phyloP scores from a whole-genome alignment of 2,329 filamentous ascomycete genomes.

The Thelonectria blattea region DNA sequence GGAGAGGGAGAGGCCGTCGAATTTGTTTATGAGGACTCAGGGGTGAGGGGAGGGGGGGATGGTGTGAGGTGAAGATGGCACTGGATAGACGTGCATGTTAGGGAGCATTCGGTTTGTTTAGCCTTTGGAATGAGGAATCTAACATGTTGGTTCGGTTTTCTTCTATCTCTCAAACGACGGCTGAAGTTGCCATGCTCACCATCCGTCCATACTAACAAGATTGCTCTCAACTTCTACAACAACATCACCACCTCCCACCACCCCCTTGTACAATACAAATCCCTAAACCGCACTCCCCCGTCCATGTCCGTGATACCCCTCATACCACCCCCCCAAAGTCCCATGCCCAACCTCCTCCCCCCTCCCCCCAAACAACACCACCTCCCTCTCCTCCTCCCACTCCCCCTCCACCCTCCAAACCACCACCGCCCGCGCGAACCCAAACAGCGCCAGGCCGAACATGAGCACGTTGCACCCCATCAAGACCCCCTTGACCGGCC shows the following conservation, averaged over 20 bases:
- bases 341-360: slow-evolving; percentile 24
- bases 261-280: too few species aligned
- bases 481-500: slow-evolving; percentile 34
- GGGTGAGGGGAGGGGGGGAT: too few species aligned
- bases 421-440: slow-evolving; percentile 38
- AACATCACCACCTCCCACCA: too few species aligned
- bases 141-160: too few species aligned
- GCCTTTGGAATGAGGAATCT: too few species aligned
- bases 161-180: too few species aligned
- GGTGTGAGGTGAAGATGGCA: too few species aligned
- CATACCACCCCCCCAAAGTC: slow-evolving; percentile 23
- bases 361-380: background rate
- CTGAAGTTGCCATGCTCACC: too few species aligned
- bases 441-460: slow-evolving; percentile 38
- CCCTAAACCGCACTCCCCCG: background rate
- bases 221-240: too few species aligned
- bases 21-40: slow-evolving; percentile 54
- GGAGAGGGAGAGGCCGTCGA: slow-evolving; percentile 46
- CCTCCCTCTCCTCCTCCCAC: slow-evolving; percentile 11
- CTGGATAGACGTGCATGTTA: too few species aligned
- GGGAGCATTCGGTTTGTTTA: too few species aligned
- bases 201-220: too few species aligned
- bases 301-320: background rate
- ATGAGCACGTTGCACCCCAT: slow-evolving; percentile 38
- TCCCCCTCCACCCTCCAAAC: slow-evolving; percentile 35